Evolutionary conservation across 2,329 filamentous ascomycete genomes (phyloP), one percentile per base, ranked within the genome.

Genomic region (Curvularia spicifera): DNA sequence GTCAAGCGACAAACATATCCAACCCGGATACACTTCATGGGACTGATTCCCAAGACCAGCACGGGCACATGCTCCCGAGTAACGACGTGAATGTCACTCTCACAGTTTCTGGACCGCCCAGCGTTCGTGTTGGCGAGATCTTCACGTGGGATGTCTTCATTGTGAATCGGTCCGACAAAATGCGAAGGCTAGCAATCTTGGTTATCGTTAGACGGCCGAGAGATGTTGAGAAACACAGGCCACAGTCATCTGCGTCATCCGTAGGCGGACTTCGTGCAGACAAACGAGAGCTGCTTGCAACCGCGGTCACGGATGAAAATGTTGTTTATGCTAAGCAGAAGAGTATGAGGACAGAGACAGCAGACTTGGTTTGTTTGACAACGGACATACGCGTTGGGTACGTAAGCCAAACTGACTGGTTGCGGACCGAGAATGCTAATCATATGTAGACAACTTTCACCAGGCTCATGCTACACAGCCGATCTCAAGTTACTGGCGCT

Each of bases 61-160:
- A 60, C 40, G 65, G 58, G 29, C 71, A 69, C 5, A 58, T 56
- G 7, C 57, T 39, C 28, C 44, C 54, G 8, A 80, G 46, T 68
- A 79, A 50, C 3, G 84, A 89, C 58, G 85, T 91, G 50, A 90
- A 89, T 57, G 85, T 94, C 56, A 91, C 88, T 35, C 87, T 94
- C 78, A 92, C 89, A 40, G 89, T 95, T 70, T 85, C 84, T 5
- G 87, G 85, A 0, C 89, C 89, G 12, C 70, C 77, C 22, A 80
- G 83, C 52, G 81, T 91, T 24, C 82, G 80, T 56, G 83, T 87
- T 0, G 89, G 89, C 37, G 83, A 90, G 45, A 81, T 87, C 49
- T 93, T 95, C 73, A 80, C 81, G 40, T 91, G 91, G 88, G 84
- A 84, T 33, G 83, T 93, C 15, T 90, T 91, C 69, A 87, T 93